phyloP scores from a whole-genome alignment of 495 filamentous ascomycete species.

The Trichoderma orchidacearum region DNA sequence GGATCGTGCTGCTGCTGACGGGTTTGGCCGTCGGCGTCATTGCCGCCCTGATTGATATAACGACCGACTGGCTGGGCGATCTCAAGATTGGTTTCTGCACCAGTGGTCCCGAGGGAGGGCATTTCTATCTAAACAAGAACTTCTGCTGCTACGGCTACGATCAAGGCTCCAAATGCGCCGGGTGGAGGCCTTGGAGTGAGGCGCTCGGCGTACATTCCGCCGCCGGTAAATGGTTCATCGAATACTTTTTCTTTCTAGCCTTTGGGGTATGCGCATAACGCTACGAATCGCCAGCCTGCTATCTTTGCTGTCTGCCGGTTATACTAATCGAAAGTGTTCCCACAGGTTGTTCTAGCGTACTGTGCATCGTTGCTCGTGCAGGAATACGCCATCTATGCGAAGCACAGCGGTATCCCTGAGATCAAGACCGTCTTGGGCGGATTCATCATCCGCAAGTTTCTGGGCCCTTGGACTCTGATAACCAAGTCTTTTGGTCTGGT shows the following conservation, averaged over 20 bases:
- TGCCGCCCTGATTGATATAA: slow-evolving; percentile 80
- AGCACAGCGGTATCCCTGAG: slow-evolving; percentile 94
- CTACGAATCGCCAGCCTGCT: background rate
- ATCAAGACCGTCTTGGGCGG: slow-evolving; percentile 95
- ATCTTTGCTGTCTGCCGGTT: background rate
- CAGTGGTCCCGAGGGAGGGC: slow-evolving; percentile 57
- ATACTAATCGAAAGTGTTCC: slow-evolving; percentile 10
- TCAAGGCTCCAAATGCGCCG: slow-evolving; percentile 58
- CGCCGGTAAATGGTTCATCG: slow-evolving; percentile 62
- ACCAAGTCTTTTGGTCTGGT: slow-evolving; percentile 90
- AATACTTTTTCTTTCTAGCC: slow-evolving; percentile 73
- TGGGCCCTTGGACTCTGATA: slow-evolving; percentile 84
- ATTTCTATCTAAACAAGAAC: slow-evolving; percentile 75
- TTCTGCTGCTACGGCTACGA: slow-evolving; percentile 94
- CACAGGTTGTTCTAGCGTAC: slow-evolving; percentile 64
- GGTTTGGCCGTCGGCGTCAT: slow-evolving; percentile 72
- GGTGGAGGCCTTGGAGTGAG: slow-evolving; percentile 75
- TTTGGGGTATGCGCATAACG: slow-evolving; percentile 49
- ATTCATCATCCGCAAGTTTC: slow-evolving; percentile 82
- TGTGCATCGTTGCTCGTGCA: slow-evolving; percentile 70
- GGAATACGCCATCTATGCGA: slow-evolving; percentile 75
- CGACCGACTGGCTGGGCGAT: slow-evolving; percentile 90
- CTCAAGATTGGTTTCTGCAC: slow-evolving; percentile 86
- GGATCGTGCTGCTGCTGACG: slow-evolving; percentile 65
- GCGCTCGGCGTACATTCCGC: slow-evolving; percentile 51